Evolutionary conservation across 305 asterid genomes (phyloP).

Genomic region (Vinca major): DNA sequence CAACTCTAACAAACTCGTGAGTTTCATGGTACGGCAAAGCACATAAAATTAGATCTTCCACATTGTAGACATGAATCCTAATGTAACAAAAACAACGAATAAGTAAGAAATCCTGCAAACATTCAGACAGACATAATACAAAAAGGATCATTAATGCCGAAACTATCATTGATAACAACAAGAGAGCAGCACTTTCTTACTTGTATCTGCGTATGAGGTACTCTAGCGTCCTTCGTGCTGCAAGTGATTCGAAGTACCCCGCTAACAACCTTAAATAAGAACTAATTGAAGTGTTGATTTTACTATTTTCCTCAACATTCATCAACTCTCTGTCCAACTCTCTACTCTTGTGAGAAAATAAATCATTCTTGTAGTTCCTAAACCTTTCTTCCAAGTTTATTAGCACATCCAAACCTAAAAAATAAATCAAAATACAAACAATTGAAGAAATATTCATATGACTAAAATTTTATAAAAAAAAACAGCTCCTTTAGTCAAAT

Average conservation of each 20-base stretch:
- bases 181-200: conserved; percentile 23
- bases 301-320: conserved; percentile 52
- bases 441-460: not conserved
- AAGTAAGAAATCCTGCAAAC: conserved; percentile 8
- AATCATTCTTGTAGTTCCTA: conserved; percentile 50
- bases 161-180: conserved; percentile 3
- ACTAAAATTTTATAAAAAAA: not conserved
- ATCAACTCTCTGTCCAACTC: conserved; percentile 74
- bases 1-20: conserved; percentile 62
- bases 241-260: conserved; percentile 47
- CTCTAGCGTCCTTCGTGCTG: conserved; percentile 71
- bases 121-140: not conserved
- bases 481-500: no score
- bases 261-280: conserved; percentile 62
- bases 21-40: conserved; percentile 89
- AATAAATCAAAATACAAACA: not conserved
- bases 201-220: conserved; percentile 84
- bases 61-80: conserved; percentile 70
- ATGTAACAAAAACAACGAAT: conserved; percentile 3
- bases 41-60: conserved; percentile 74
- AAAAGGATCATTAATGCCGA: not conserved
- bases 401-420: conserved; percentile 64
- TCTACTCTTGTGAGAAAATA: conserved; percentile 63
- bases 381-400: conserved; percentile 52
- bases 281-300: conserved; percentile 44